phyloP scores from a whole-genome alignment of 1,284 basidiomycete species.

The Veloporphyrellus conicus region DNA sequence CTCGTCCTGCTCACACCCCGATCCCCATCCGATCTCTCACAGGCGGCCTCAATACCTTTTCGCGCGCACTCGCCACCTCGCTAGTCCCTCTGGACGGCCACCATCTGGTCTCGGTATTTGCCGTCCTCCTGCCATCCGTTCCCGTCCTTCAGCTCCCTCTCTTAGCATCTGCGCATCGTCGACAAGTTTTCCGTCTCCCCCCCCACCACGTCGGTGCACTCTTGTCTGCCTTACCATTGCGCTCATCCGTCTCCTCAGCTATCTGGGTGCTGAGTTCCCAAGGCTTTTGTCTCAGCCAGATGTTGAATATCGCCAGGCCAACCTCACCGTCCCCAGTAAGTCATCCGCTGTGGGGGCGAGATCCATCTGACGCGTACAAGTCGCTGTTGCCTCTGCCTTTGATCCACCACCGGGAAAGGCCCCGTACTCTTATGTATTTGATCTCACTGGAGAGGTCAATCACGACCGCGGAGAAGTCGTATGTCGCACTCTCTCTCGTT shows the following conservation, averaged over 20 bases:
- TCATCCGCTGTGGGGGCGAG: conserved; percentile 9
- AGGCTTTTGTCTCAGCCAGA: conserved; percentile 60
- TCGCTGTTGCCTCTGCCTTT: conserved; percentile 60
- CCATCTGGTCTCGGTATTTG: conserved; percentile 62
- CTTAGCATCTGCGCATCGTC: conserved; percentile 69
- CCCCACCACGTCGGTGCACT: conserved; percentile 70
- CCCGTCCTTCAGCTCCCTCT: conserved; percentile 2
- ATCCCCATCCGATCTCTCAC: conserved; percentile 7
- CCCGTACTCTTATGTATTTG: conserved; percentile 72
- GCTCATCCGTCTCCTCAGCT: conserved; percentile 43
- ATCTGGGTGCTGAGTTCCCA: conserved; percentile 75
- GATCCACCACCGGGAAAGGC: conserved; percentile 63
- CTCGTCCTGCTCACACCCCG: neutral
- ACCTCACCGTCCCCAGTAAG: conserved; percentile 69
- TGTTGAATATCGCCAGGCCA: conserved; percentile 82
- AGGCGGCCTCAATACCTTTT: conserved; percentile 77
- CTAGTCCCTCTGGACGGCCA: conserved; percentile 63
- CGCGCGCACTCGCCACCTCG: conserved; percentile 59
- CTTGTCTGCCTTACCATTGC: conserved; percentile 1
- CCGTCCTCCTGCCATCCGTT: conserved; percentile 30
- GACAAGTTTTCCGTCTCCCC: conserved; percentile 83
- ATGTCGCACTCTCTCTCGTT: conserved; percentile 21
- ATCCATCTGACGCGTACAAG: conserved; percentile 35
- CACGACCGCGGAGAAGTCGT: conserved; percentile 77
- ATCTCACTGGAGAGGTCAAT: conserved; percentile 76